A percentile compares a stretch with the other conserved stretches of the same genome.
Conservation (phyloP, 1,284 basidiomycete genomes). For the Naganishia albida region DNA sequence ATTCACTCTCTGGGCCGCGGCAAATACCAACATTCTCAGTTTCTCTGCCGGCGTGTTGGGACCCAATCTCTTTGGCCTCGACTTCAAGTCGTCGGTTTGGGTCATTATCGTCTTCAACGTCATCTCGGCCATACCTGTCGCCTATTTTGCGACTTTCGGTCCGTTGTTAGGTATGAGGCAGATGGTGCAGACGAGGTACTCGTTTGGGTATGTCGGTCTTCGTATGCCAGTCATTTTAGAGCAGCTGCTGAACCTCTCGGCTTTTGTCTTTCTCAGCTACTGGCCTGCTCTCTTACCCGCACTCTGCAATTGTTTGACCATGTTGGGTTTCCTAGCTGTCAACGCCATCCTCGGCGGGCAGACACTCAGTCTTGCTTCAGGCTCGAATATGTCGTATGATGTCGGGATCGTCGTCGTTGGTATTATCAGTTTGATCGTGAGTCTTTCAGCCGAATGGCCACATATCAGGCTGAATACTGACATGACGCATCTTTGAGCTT, state of each 20-base stretch:
- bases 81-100: conserved; percentile 38
- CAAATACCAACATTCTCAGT: conserved; percentile 51
- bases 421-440: conserved; percentile 69
- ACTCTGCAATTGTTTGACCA: conserved; percentile 63
- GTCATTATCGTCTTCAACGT: conserved; percentile 36
- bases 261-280: conserved; percentile 57
- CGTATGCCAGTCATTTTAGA: conserved; percentile 5
- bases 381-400: conserved; percentile 57
- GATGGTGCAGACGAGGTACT: conserved; percentile 77
- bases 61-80: conserved; percentile 45
- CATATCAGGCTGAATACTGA: neutral
- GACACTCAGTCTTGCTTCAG: conserved; percentile 69
- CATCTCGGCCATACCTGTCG: conserved; percentile 39
- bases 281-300: conserved; percentile 67
- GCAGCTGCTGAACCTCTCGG: conserved; percentile 1
- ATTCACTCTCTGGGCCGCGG: conserved; percentile 49
- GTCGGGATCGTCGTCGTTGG: conserved; percentile 88
- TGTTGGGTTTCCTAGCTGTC: conserved; percentile 74
- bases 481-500: conserved; percentile 41
- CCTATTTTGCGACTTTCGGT: conserved; percentile 69
- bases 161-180: conserved; percentile 82
- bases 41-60: conserved; percentile 51
- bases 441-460: conserved; percentile 39
- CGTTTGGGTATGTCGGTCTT: conserved; percentile 55
- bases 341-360: conserved; percentile 78